Conservation (phyloP, 2,329 filamentous ascomycete genomes). For the Aureobasidium mangrovei region DNA sequence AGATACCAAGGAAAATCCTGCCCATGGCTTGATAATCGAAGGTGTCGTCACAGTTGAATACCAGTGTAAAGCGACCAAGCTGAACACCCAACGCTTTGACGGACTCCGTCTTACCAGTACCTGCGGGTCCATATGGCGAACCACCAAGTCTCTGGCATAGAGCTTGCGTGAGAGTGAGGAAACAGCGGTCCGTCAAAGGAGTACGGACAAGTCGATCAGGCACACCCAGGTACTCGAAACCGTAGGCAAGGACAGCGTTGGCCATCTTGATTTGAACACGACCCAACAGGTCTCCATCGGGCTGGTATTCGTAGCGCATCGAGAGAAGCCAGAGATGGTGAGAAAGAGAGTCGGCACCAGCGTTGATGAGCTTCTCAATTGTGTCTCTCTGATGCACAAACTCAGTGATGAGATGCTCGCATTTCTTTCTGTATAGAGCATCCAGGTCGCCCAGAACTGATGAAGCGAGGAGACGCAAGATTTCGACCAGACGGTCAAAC, state of each 20-base stretch:
- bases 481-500: constrained; percentile 73
- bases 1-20: constrained; percentile 97
- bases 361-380: constrained; percentile 74
- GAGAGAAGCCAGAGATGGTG: constrained; percentile 92
- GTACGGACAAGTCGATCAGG: constrained; percentile 93
- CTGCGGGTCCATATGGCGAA: constrained; percentile 92
- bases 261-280: constrained; percentile 92
- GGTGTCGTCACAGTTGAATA: constrained; percentile 99
- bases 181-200: constrained; percentile 94
- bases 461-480: constrained; percentile 76
- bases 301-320: constrained; percentile 89
- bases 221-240: constrained; percentile 96
- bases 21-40: constrained; percentile 99
- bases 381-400: constrained; percentile 95
- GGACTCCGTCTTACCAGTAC: constrained; percentile 97
- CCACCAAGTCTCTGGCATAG: constrained; percentile 91
- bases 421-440: constrained; percentile 84
- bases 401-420: constrained; percentile 96
- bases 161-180: constrained; percentile 93
- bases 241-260: constrained; percentile 89
- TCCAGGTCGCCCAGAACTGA: constrained; percentile 87
- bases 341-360: constrained; percentile 62
- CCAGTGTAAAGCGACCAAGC: constrained; percentile 91
- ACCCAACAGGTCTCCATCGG: constrained; percentile 71
- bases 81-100: constrained; percentile 97